Conservation (phyloP, 2,329 filamentous ascomycete genomes). For the Xenosphaeropsis pyriputrescens region DNA sequence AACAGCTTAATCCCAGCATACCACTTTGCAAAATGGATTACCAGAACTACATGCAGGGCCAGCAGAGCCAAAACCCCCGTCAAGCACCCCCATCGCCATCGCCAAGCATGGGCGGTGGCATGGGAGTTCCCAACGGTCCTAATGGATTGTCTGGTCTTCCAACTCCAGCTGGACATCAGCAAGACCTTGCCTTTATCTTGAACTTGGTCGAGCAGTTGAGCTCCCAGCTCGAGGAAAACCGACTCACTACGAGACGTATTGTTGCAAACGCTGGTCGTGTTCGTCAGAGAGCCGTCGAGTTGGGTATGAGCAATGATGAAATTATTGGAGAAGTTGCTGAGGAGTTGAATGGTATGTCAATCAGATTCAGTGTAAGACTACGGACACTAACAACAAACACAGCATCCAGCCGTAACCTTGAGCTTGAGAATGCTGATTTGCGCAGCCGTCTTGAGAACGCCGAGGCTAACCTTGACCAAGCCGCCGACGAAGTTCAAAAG, state of each 20-base stretch:
- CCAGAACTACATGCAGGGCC: conserved; percentile 9
- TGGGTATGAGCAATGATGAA: conserved; percentile 41
- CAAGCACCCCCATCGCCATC: conserved; percentile 18
- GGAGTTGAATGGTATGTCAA: conserved; percentile 36
- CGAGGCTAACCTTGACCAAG: conserved; percentile 43
- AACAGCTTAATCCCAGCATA: too few relatives aligned
- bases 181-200: conserved; percentile 55
- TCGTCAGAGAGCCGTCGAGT: conserved; percentile 36
- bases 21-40: conserved; percentile 4
- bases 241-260: conserved; percentile 46
- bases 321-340: conserved; percentile 38
- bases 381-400: neutral
- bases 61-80: conserved; percentile 2
- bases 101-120: conserved; percentile 15
- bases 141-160: conserved; percentile 21
- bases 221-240: conserved; percentile 45
- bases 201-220: conserved; percentile 53
- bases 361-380: too few relatives aligned
- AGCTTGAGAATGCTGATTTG: conserved; percentile 44
- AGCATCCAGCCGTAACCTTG: conserved; percentile 46
- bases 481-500: conserved; percentile 35
- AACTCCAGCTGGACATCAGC: conserved; percentile 52
- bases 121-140: conserved; percentile 21
- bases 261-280: conserved; percentile 47
- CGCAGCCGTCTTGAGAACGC: conserved; percentile 47